phyloP scores from a whole-genome alignment of 306 rosid genomes.

The Ochetophila trinervis region DNA sequence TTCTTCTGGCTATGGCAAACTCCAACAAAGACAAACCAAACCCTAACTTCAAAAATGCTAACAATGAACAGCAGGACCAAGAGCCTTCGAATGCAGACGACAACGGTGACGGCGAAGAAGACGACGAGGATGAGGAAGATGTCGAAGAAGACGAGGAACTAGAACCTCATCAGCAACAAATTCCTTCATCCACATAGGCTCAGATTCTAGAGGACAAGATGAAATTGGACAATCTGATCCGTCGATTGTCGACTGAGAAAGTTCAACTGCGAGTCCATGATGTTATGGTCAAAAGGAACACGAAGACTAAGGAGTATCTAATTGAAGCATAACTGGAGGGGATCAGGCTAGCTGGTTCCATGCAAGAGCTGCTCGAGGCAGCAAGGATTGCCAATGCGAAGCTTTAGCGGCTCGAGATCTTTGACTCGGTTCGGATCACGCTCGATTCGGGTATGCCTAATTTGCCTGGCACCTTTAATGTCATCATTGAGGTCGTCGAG shows the following conservation, averaged over 20 bases:
- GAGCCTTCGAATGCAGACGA: conserved; percentile 33
- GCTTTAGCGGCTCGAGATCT: conserved; percentile 70
- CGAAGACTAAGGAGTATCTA: conserved; percentile 72
- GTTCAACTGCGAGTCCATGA: conserved; percentile 86
- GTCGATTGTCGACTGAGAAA: conserved; percentile 55
- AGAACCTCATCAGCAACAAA: conserved; percentile 25
- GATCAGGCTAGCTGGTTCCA: conserved; percentile 51
- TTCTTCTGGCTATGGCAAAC: conserved; percentile 37
- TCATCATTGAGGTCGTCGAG: conserved; percentile 68
- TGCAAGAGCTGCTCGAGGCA: conserved; percentile 74
- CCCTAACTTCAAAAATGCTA: conserved; percentile 39
- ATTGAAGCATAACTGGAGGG: conserved; percentile 76
- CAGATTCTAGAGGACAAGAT: conserved; percentile 44
- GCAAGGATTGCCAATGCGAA: conserved; percentile 56
- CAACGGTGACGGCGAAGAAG: conserved; percentile 34
- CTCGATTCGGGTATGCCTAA: conserved; percentile 89
- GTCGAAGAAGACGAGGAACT: conserved; percentile 30
- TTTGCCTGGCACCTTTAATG: conserved; percentile 76
- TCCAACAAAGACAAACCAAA: conserved; percentile 31
- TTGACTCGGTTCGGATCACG: conserved; percentile 58
- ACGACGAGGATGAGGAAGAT: conserved; percentile 23
- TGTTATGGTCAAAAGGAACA: conserved; percentile 72
- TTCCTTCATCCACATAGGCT: conserved; percentile 33
- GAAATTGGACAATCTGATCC: conserved; percentile 50
- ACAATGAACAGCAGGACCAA: conserved; percentile 27